Conservation (phyloP, 1,284 basidiomycete genomes). For the Tylopilus sp. region DNA sequence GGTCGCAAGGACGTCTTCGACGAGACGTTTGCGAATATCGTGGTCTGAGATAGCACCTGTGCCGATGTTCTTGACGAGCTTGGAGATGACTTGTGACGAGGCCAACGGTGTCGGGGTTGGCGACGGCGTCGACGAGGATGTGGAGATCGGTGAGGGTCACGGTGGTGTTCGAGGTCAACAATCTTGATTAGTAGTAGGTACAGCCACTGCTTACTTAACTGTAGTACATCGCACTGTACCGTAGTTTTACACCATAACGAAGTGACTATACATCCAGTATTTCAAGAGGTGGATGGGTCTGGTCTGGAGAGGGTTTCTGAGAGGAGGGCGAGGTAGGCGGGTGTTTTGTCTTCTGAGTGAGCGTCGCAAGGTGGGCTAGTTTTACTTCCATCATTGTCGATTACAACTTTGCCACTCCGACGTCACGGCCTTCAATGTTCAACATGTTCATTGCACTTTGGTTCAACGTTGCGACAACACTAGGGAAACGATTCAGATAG, state of each 20-base stretch:
- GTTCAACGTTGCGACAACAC: too few relatives aligned
- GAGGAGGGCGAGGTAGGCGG: slow-evolving; percentile 76
- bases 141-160: slow-evolving; percentile 71
- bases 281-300: slow-evolving; percentile 53
- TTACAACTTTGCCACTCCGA: too few relatives aligned
- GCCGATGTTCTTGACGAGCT: slow-evolving; percentile 77
- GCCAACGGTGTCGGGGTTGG: slow-evolving; percentile 83
- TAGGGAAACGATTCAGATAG: too few relatives aligned
- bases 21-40: slow-evolving; percentile 72
- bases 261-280: too few relatives aligned
- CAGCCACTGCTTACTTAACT: too few relatives aligned
- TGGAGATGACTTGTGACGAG: slow-evolving; percentile 88
- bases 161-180: too few relatives aligned
- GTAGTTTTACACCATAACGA: too few relatives aligned
- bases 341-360: slow-evolving; percentile 86
- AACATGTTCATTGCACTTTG: too few relatives aligned
- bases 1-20: slow-evolving; percentile 77
- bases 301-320: slow-evolving; percentile 64
- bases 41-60: slow-evolving; percentile 65
- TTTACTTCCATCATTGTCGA: slow-evolving; percentile 66
- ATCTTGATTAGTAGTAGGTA: too few relatives aligned
- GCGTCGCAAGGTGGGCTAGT: slow-evolving; percentile 69
- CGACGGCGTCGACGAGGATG: slow-evolving; percentile 77
- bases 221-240: too few relatives aligned
- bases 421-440: too few relatives aligned